Conservation (phyloP, 176 grass and related monocot genomes). For the Hyparrhenia diplandra region DNA sequence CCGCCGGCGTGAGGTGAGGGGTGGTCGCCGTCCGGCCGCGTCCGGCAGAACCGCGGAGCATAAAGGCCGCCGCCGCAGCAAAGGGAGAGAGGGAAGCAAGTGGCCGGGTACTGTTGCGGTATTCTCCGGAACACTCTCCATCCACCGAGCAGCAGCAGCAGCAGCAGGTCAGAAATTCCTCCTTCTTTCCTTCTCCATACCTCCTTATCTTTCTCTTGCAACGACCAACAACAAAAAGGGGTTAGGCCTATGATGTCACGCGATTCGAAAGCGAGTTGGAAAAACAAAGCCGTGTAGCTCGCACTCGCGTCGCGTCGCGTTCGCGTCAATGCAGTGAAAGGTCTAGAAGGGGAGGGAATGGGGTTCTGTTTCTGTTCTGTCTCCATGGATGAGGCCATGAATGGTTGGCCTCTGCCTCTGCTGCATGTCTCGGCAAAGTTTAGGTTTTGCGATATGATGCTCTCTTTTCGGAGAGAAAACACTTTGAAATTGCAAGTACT, state of each 20-base stretch:
- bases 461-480: background rate
- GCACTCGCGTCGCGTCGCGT: background rate
- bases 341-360: conserved; percentile 13
- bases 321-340: background rate
- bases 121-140: conserved; percentile 29
- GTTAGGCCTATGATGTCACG: conserved; percentile 11
- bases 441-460: too few relatives aligned
- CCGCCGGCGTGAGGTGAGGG: conserved; percentile 16
- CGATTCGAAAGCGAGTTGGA: background rate
- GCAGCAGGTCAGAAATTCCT: conserved; percentile 28
- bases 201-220: background rate
- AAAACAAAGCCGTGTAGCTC: background rate
- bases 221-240: background rate
- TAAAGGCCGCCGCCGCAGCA: background rate
- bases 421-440: background rate
- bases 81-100: background rate
- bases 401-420: background rate
- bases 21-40: background rate
- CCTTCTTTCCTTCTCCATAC: background rate
- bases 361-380: background rate
- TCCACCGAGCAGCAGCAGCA: background rate
- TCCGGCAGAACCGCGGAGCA: background rate
- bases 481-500: too few relatives aligned
- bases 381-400: background rate
- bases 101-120: conserved; percentile 12